Percentiles rank a stretch among this genome's conserved stretches.
Evolutionary conservation across 2,329 filamentous ascomycete genomes (phyloP).

Genomic region (Arthrobotrys pseudoclavata): DNA sequence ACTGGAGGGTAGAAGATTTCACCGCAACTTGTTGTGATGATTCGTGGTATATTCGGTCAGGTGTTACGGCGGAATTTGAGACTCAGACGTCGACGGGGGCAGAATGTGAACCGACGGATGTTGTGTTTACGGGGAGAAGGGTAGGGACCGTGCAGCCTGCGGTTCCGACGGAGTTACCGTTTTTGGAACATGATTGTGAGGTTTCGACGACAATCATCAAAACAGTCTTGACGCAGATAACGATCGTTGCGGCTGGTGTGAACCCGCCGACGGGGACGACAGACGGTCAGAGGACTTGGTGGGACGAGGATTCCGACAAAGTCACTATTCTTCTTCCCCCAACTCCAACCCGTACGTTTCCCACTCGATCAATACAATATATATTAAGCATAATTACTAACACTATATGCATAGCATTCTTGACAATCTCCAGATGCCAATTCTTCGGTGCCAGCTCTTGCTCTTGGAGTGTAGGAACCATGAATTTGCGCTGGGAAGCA

Average conservation of each 20-base stretch:
- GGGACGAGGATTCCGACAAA: conserved; percentile 32
- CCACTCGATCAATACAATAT: neutral
- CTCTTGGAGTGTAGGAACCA: conserved; percentile 26
- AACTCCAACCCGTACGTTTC: conserved; percentile 42
- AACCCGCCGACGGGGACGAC: conserved; percentile 49
- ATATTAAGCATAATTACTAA: neutral
- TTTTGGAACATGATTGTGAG: conserved; percentile 47
- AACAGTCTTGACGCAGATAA: conserved; percentile 34
- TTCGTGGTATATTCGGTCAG: conserved; percentile 40
- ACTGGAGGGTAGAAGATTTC: conserved; percentile 29
- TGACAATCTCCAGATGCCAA: conserved; percentile 39
- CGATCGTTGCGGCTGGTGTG: conserved; percentile 25
- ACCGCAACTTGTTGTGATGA: conserved; percentile 51
- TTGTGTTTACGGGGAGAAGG: conserved; percentile 31
- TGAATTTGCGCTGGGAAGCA: conserved; percentile 44
- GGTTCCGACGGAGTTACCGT: conserved; percentile 35
- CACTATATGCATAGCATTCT: conserved; percentile 31
- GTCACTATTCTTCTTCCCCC: conserved; percentile 43
- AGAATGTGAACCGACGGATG: conserved; percentile 26
- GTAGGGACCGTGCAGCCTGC: conserved; percentile 31
- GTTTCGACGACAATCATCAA: conserved; percentile 47
- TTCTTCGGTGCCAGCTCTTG: conserved; percentile 16
- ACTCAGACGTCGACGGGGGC: conserved; percentile 19
- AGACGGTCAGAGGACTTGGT: conserved; percentile 54
- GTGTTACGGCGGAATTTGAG: conserved; percentile 35